Evolutionary conservation across 345 rosid genomes (phyloP).

Genomic region (Rhodomyrtus tomentosa): DNA sequence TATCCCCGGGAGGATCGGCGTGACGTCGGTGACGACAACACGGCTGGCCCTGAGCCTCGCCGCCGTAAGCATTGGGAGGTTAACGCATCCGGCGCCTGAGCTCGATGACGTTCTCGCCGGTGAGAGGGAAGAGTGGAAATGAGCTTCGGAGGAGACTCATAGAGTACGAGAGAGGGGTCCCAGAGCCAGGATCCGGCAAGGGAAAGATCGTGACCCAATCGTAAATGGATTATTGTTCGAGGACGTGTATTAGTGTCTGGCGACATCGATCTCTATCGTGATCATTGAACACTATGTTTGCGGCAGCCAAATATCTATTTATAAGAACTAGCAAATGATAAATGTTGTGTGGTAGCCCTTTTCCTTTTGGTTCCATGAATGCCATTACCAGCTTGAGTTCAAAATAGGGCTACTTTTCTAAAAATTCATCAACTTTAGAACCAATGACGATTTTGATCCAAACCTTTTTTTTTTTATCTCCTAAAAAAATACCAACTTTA

Average conservation of each 20-base stretch:
- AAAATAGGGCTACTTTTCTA: no score
- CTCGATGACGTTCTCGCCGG: slow-evolving; percentile 13
- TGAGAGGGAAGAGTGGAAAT: neutral
- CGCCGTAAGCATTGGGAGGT: slow-evolving; percentile 20
- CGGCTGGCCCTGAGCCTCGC: slow-evolving; percentile 18
- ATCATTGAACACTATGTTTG: no score
- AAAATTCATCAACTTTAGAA: no score
- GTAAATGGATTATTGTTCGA: slow-evolving; percentile 8
- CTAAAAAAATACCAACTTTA: no score
- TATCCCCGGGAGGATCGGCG: slow-evolving; percentile 14
- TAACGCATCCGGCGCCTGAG: slow-evolving; percentile 21
- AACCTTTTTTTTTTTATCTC: no score
- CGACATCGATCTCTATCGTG: no score
- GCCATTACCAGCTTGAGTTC: no score
- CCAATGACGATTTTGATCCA: no score
- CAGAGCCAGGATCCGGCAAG: slow-evolving; percentile 31
- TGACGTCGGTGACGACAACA: slow-evolving; percentile 16
- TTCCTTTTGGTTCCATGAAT: no score
- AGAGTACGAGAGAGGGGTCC: slow-evolving; percentile 22
- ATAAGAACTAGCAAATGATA: no score
- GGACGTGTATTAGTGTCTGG: slow-evolving; percentile 2
- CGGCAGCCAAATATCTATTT: no score
- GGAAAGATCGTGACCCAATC: slow-evolving; percentile 11
- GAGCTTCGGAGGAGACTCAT: slow-evolving; percentile 4
- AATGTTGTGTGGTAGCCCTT: no score